Conservation (phyloP, 352 stramenopile species). For the Pythium plurisporium region DNA sequence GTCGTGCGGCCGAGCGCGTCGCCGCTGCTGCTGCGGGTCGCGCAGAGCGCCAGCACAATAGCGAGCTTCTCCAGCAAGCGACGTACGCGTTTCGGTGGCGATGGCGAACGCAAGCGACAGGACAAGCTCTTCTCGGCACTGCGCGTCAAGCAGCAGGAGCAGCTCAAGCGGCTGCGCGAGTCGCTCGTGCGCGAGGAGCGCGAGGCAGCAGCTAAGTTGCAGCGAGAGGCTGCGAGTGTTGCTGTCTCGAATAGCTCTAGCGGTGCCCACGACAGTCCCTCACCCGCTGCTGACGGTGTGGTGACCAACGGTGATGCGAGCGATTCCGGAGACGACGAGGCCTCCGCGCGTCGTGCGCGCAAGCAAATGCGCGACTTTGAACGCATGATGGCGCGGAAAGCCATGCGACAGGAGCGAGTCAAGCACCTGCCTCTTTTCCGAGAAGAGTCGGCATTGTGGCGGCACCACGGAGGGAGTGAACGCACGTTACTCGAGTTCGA, state of each 20-base stretch:
- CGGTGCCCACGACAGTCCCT: too few relatives aligned
- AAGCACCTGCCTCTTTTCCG: slow-evolving; percentile 74
- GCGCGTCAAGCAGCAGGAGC: slow-evolving; percentile 28
- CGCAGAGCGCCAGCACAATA: neutral
- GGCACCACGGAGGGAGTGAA: slow-evolving; percentile 31
- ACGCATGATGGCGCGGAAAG: slow-evolving; percentile 51
- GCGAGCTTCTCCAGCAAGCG: slow-evolving; percentile 27
- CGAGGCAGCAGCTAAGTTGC: slow-evolving; percentile 1
- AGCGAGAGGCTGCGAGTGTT: neutral
- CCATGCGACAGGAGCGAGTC: slow-evolving; percentile 39
- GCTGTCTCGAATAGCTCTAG: too few relatives aligned
- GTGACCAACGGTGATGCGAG: neutral
- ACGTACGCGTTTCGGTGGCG: slow-evolving; percentile 17
- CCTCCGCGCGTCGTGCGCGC: neutral
- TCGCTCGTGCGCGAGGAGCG: slow-evolving; percentile 19
- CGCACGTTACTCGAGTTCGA: slow-evolving; percentile 52
- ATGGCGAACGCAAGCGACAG: slow-evolving; percentile 14
- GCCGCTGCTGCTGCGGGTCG: neutral
- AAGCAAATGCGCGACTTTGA: slow-evolving; percentile 38
- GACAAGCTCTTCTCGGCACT: slow-evolving; percentile 30
- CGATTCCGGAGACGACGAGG: neutral
- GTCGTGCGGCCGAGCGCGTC: neutral
- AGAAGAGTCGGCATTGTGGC: slow-evolving; percentile 44
- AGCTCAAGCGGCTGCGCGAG: slow-evolving; percentile 22
- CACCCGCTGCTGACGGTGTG: neutral